Evolutionary conservation across 2,329 filamentous ascomycete genomes (phyloP), one percentile per base, ranked within the genome.

Genomic region (Drechmeria coniospora): DNA sequence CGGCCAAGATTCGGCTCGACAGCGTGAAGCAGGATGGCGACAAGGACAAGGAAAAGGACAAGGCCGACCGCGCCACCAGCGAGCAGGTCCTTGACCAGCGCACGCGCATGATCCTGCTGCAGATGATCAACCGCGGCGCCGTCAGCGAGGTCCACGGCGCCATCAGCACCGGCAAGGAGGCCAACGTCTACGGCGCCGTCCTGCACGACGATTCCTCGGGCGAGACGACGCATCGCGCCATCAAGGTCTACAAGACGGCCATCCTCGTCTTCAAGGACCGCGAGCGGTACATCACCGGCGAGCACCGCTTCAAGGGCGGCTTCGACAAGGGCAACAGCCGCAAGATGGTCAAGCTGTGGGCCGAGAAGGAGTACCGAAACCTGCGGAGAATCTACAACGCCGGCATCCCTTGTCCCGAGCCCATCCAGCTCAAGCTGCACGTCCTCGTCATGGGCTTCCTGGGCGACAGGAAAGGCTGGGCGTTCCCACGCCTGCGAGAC

Each of bases 241-340:
- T 95, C 63, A 98, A 98, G 59, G 82, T 98, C 27, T 98, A 98
- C 71, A 98, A 98, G 67, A 98, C 90, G 6, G 80, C 81, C 30
- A 98, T 98, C 38, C 61, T 98, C 18, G 84, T 92, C 15, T 98
- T 98, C 72, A 95, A 95, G 59, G 90, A 98, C 56, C 72, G 90
- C 32, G 86, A 94, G 55, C 79, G 84, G 45, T 98, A 98, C 54
- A 90, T 98, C 36, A 79, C 79, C 1, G 90, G 90, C 39, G 90
- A 98, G 56, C 84, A 86, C 56, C 68, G 90, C 15, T 98, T 98
- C 63, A 73, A 82, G 41, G 68, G 74, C 35, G 87, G 87, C 27
- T 90, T 87, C 49, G 90, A 87, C 57, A 95, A 94, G 62, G 79
- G 79, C 39, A 92, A 84, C 56, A 93, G 84, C 58, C 73, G 86